Percentiles rank a stretch among this genome's conserved stretches.
Conservation (phyloP, 1,139 yeast species). For the Saccharomycopsis hybrid region DNA sequence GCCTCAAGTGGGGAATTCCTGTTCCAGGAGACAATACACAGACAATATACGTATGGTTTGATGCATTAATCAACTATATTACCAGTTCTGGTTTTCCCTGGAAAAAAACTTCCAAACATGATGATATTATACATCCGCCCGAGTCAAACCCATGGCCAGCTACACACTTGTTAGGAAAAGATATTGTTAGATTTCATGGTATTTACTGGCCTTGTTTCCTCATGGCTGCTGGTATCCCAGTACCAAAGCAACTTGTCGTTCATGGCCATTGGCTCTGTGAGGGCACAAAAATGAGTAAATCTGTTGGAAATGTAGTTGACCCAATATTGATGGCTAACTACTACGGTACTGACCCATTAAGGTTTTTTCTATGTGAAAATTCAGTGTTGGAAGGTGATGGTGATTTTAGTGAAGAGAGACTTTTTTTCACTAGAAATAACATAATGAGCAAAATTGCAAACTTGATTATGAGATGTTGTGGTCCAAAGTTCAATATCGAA, state of each 20-base stretch:
- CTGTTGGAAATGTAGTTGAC: conserved; percentile 93
- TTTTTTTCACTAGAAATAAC: conserved; percentile 52
- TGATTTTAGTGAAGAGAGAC: conserved; percentile 60
- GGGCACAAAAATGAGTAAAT: conserved; percentile 90
- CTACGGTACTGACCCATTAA: conserved; percentile 67
- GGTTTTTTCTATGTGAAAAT: conserved; percentile 72
- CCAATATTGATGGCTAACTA: conserved; percentile 56
- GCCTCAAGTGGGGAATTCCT: conserved; percentile 84
- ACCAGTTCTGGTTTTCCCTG: conserved; percentile 66
- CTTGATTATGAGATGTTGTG: conserved; percentile 65
- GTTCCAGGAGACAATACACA: conserved; percentile 81
- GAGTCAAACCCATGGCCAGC: conserved; percentile 32
- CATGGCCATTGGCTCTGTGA: conserved; percentile 94
- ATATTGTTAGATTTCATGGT: conserved; percentile 81
- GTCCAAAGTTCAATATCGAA: conserved; percentile 56
- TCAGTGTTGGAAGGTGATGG: conserved; percentile 73
- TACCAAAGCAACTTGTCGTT: conserved; percentile 73
- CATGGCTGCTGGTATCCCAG: conserved; percentile 67
- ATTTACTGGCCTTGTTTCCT: conserved; percentile 93
- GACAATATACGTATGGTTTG: conserved; percentile 93
- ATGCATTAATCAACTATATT: conserved; percentile 80
- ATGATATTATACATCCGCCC: conserved; percentile 7
- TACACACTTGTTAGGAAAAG: conserved; percentile 86
- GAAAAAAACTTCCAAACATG: too few species aligned
- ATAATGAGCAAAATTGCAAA: conserved; percentile 83